Base-by-base conservation (phyloP, 176 grass and related monocot species). In the Carex scoparia region DNA sequence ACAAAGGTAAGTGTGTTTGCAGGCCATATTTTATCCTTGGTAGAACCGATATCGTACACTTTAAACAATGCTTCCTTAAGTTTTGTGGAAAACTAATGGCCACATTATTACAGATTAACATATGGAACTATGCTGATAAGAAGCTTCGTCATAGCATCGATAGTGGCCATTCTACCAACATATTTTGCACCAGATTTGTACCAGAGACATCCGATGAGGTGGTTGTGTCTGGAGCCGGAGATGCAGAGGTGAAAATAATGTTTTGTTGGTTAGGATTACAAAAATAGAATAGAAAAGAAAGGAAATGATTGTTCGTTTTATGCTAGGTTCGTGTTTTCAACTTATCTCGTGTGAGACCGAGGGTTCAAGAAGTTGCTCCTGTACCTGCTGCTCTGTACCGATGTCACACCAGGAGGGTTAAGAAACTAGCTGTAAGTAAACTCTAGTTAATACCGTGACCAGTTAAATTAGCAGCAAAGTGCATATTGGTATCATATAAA, bases 161-260 rank as follows among this genome's bases (percentile, higher is more conserved):
- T 23, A 98, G 90, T 0, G 96, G 96, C 30, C 96, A 98, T 85
- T 92, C 93, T 59, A 73, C 91, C 28, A 98, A 98, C 58, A 92
- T 98, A 88, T 98, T 98, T 87, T 98, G 96, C 65, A 95, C 91
- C 69, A 95, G 89, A 80, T 98, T 98, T 89, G 77, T 98, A 55
- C 96, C 96, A 0, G 91, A 95, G 85, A 98, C 91, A 85, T 90
- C 88, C 19, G 96, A 98, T 81, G 96, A 98, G 80, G 82, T 95
- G 69, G 83, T 98, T 79, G 91, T 89, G 81, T 98, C 96, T 13
- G 96, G 93, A 27, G 93, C 96, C 88, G 96, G 91, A 85, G 96
- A 98, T 85, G 90, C 89, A 54, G 91, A 98, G 90, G 96, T 95
- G 86, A 68, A 72, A 61, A 32, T 72, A 18, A 61, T 10, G 49